phyloP scores from a whole-genome alignment of 805 yeast species.

The Clavispora santaluciae region DNA sequence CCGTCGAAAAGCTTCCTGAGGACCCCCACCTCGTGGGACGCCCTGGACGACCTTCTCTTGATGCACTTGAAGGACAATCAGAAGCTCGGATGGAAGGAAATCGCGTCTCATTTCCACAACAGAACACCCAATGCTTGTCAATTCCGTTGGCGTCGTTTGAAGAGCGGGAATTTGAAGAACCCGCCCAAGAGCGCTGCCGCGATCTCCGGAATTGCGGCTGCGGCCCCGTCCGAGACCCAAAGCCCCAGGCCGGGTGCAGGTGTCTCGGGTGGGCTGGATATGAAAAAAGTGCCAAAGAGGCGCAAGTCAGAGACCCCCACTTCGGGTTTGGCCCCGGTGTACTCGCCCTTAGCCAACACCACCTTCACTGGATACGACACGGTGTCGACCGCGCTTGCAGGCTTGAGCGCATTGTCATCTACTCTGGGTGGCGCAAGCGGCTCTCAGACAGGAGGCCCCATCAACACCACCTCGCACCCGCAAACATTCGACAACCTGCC shows the following conservation, averaged over 20 bases:
- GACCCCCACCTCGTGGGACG: constrained; percentile 47
- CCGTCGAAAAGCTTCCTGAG: constrained; percentile 27
- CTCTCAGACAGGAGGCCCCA: constrained; percentile 6
- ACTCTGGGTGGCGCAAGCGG: constrained; percentile 16
- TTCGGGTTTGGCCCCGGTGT: constrained; percentile 25
- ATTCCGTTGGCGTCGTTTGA: constrained; percentile 77
- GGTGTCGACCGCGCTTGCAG: constrained; percentile 40
- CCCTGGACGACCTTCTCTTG: constrained; percentile 41
- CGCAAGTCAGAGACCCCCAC: constrained; percentile 9
- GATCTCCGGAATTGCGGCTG: constrained; percentile 8
- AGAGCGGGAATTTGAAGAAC: constrained; percentile 31
- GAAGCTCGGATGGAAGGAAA: constrained; percentile 87
- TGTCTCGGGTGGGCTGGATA: constrained; percentile 1
- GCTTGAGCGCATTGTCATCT: constrained; percentile 35
- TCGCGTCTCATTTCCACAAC: constrained; percentile 69
- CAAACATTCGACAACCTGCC: constrained; percentile 23
- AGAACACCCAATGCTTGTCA: constrained; percentile 89
- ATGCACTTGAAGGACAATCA: constrained; percentile 70
- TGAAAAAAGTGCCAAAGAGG: constrained; percentile 4
- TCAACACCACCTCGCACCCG: constrained; percentile 16
- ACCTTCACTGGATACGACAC: constrained; percentile 39
- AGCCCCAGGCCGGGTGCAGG: constrained; percentile 3
- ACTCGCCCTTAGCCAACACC: constrained; percentile 31
- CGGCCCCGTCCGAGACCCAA: constrained; percentile 4
- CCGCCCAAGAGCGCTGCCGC: constrained; percentile 36